Evolutionary conservation across 768 basidiomycete genomes (phyloP).

Genomic region (Xerocomus potaroensis): DNA sequence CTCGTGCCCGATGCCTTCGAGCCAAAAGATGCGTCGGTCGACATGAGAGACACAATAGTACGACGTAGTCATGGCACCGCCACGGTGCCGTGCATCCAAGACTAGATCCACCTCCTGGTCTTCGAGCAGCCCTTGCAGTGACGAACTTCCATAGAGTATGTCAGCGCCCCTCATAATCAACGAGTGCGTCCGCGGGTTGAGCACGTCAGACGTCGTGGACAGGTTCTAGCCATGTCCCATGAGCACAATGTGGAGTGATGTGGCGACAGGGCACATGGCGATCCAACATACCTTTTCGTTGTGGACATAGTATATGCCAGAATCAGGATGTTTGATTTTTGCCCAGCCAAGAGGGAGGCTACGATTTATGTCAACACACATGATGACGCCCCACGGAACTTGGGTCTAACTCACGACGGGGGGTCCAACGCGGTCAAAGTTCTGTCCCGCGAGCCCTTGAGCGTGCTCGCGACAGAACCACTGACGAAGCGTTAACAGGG

Average conservation of each 20-base stretch:
- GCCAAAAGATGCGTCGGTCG: constrained; percentile 29
- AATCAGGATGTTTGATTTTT: constrained; percentile 29
- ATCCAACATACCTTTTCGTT: constrained; percentile 27
- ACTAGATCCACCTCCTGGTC: constrained; percentile 16
- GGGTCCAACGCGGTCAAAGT: not conserved
- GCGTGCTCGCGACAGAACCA: constrained; percentile 11
- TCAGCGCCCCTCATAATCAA: constrained; percentile 13
- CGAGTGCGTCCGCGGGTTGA: constrained; percentile 1
- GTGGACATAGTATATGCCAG: constrained; percentile 30
- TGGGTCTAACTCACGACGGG: constrained; percentile 10
- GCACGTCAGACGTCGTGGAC: constrained; percentile 11
- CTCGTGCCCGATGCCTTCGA: constrained; percentile 20
- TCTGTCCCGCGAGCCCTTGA: constrained; percentile 12
- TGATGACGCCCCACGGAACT: too few species aligned
- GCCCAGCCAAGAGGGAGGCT: constrained; percentile 25
- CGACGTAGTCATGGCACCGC: not conserved
- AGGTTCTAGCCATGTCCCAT: constrained; percentile 4
- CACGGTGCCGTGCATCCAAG: constrained; percentile 6
- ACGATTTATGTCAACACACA: constrained; percentile 1
- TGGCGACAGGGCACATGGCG: not conserved
- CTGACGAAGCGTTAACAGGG: not conserved
- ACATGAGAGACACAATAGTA: constrained; percentile 29
- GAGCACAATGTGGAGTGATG: not conserved
- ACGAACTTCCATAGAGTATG: constrained; percentile 1
- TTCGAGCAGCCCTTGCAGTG: constrained; percentile 6